Conservation (phyloP, 106 monocot genomes). For the Narthecium ossifragum region DNA sequence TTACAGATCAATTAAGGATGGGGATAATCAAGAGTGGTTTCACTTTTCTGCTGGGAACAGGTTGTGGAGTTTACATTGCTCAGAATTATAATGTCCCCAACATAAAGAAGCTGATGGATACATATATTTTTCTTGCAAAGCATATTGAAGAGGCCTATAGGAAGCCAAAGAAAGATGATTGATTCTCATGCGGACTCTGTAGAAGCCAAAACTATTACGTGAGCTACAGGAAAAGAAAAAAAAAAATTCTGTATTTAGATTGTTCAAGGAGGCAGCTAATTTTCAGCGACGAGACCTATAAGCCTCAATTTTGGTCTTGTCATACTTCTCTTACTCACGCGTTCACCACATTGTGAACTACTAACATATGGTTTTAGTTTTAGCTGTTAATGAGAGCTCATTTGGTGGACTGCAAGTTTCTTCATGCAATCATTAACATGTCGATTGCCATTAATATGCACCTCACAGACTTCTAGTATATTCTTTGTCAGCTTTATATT, state of each 20-base stretch:
- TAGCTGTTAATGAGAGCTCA: no score
- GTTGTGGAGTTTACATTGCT: constrained; percentile 43
- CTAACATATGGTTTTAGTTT: neutral
- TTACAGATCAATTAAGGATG: constrained; percentile 21
- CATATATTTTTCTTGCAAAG: constrained; percentile 33
- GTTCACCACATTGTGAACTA: neutral
- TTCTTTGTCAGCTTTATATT: neutral
- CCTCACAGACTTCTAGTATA: neutral
- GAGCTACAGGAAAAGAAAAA: neutral
- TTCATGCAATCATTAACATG: neutral
- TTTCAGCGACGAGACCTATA: neutral
- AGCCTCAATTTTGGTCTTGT: neutral
- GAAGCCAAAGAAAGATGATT: constrained; percentile 46
- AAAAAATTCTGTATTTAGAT: neutral
- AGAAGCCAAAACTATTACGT: constrained; percentile 9
- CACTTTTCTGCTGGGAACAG: constrained; percentile 39
- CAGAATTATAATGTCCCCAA: constrained; percentile 51
- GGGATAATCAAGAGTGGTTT: constrained; percentile 39
- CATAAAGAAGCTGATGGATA: constrained; percentile 33
- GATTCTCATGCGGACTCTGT: no score
- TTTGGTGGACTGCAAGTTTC: neutral
- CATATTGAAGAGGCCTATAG: constrained; percentile 42
- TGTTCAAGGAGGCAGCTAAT: neutral
- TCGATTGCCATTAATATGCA: neutral
- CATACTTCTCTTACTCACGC: neutral